Evolutionary conservation across 306 rosid genomes (phyloP).

Genomic region (Sphenostylis stenocarpa): DNA sequence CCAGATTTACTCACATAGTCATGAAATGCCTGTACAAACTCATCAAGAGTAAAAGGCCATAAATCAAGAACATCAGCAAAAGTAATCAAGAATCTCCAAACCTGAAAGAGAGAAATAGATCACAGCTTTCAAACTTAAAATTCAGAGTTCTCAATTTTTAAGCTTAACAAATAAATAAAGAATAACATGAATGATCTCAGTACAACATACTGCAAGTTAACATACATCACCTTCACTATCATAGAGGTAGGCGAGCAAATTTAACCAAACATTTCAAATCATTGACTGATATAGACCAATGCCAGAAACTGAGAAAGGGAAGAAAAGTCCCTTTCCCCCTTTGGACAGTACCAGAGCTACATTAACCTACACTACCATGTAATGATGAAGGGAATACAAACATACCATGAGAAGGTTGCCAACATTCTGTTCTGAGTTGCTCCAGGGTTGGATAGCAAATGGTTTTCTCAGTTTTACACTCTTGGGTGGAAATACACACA

Average conservation of each 20-base stretch:
- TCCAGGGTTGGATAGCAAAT: conserved; percentile 87
- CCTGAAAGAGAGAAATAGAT: conserved; percentile 55
- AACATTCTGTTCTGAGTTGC: conserved; percentile 76
- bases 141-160: conserved; percentile 23
- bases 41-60: conserved; percentile 98
- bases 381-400: conserved; percentile 12
- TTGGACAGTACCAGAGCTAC: not conserved
- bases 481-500: conserved; percentile 78
- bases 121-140: conserved; percentile 25
- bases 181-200: conserved; percentile 18
- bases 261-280: conserved; percentile 17
- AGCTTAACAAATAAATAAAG: not conserved
- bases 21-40: conserved; percentile 93
- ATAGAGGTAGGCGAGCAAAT: not conserved
- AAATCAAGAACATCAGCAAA: conserved; percentile 90
- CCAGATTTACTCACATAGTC: conserved; percentile 73
- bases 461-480: conserved; percentile 72
- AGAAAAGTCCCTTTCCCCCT: not conserved
- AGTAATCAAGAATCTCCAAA: conserved; percentile 93
- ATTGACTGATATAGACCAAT: not conserved
- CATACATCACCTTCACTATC: conserved; percentile 18
- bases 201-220: not conserved
- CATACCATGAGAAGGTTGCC: conserved; percentile 97
- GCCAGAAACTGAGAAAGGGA: conserved; percentile 6
- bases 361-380: not conserved